Percentiles rank a stretch among this genome's conserved stretches.
Evolutionary conservation across 2,329 filamentous ascomycete species (phyloP).

Genomic region (Diaporthe sp.): DNA sequence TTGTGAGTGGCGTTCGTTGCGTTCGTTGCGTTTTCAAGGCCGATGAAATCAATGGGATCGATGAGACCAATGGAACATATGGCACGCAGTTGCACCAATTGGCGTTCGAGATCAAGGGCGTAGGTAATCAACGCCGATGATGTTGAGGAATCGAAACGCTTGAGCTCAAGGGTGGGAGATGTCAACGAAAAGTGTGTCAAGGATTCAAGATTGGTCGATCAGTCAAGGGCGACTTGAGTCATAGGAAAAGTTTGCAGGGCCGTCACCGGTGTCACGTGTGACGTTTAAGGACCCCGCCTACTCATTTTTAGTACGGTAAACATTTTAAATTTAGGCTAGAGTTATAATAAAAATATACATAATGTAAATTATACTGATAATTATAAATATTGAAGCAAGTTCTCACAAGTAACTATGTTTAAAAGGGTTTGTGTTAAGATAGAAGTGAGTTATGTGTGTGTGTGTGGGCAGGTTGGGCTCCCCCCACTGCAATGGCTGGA

Average conservation of each 20-base stretch:
- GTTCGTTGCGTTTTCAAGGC: constrained; percentile 32
- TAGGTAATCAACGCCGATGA: constrained; percentile 21
- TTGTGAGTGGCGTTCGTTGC: constrained; percentile 24
- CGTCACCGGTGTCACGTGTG: no score
- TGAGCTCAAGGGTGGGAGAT: constrained; percentile 28
- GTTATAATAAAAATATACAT: no score
- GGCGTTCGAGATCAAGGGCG: constrained; percentile 31
- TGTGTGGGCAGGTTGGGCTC: no score
- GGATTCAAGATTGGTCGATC: constrained; percentile 5
- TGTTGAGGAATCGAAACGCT: constrained; percentile 23
- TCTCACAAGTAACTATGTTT: no score
- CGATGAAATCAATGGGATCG: constrained; percentile 15
- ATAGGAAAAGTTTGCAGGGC: not conserved
- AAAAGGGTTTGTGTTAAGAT: no score
- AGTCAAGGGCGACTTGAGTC: constrained; percentile 9
- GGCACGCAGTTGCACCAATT: constrained; percentile 33
- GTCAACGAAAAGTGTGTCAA: constrained; percentile 26
- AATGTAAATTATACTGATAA: no score
- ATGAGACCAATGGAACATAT: constrained; percentile 32
- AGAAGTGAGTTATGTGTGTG: no score
- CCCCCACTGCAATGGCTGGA: no score
- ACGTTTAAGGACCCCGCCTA: no score
- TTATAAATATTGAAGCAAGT: no score
- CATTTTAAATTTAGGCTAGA: no score
- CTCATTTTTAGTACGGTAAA: no score